Percentiles rank a stretch among this genome's conserved stretches.
Evolutionary conservation across 768 basidiomycete genomes (phyloP).

Genomic region (Suillus fuscotomentosus): DNA sequence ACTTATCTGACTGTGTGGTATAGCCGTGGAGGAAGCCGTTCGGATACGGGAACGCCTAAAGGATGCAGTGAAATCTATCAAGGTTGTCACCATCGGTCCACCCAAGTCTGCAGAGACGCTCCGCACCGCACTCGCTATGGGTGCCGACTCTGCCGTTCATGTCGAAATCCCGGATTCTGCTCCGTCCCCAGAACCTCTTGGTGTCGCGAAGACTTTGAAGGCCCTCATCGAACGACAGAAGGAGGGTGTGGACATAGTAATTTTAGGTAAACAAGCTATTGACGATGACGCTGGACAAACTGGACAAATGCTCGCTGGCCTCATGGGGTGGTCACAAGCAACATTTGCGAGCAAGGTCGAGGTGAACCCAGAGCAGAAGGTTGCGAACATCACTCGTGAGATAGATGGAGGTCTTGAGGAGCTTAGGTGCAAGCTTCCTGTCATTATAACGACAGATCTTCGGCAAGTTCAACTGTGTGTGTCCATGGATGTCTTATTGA

Average conservation of each 20-base stretch:
- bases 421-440: conserved; percentile 73
- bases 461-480: conserved; percentile 50
- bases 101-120: conserved; percentile 87
- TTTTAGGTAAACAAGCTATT: conserved; percentile 97
- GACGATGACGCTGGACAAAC: conserved; percentile 96
- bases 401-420: conserved; percentile 94
- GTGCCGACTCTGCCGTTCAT: conserved; percentile 91
- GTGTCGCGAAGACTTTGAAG: conserved; percentile 82
- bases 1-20: neutral
- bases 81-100: conserved; percentile 92
- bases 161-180: conserved; percentile 77
- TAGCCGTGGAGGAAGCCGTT: conserved; percentile 96
- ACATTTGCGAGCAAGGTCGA: conserved; percentile 91
- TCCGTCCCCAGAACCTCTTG: conserved; percentile 84
- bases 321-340: conserved; percentile 91
- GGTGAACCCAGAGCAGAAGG: conserved; percentile 59
- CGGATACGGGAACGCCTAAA: conserved; percentile 87
- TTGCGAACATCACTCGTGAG: conserved; percentile 78
- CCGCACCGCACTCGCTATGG: conserved; percentile 97
- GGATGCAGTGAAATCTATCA: conserved; percentile 78
- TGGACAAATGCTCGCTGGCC: conserved; percentile 94
- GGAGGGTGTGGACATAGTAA: conserved; percentile 76
- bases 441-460: conserved; percentile 90
- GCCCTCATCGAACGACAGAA: conserved; percentile 67
- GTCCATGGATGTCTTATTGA: neutral